Evolutionary conservation across 73 alveolate genomes (phyloP), one percentile per base, ranked within the genome.

Genomic region (Paramecium pentaurelia): DNA sequence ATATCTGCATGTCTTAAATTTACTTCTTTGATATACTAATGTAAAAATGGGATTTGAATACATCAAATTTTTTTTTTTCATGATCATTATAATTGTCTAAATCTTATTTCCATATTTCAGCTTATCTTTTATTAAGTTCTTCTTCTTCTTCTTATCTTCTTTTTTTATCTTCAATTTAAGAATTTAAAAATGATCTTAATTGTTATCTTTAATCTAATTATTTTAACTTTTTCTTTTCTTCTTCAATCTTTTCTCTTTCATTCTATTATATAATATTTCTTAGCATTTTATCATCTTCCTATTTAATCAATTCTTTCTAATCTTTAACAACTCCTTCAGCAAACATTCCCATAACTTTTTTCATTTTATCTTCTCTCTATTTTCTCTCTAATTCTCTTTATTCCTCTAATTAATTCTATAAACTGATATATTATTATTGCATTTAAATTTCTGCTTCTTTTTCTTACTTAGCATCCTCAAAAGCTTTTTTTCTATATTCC

Each of bases 291-390:
- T 89, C 94, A 89, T 89, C 94, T 34, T 89, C 94, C 54, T 89
- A 77, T 73, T 83, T 89, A n/a, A 89, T 89, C 20, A 89, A 60
- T 7, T 77, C 94, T 83, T 89, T 89, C 51, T 89, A 49, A 71
- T 89, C 94, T 45, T 36, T 71, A n/a, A 89, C 94, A 9, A 89
- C 94, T 34, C 92, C 75, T 20, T 89, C 94, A 89, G 94, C 94
- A 47, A 89, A 89, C 86, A 83, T 83, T 18, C 94, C 88, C 94
- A 89, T 89, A 18, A 89, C 88, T 38, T 71, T 89, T 89, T 89
- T 89, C 86, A 89, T 89, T 37, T 89, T 89, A 1, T 89, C 94
- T 73, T 89, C 94, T 28, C 94, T 71, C 32, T 89, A 71, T 47
- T 89, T 89, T 45, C 88, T 89, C 51, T 89, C 94, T 40, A 42